Base-by-base conservation (phyloP, 2,329 filamentous ascomycete genomes). In the Sphaerostilbella broomeana region DNA sequence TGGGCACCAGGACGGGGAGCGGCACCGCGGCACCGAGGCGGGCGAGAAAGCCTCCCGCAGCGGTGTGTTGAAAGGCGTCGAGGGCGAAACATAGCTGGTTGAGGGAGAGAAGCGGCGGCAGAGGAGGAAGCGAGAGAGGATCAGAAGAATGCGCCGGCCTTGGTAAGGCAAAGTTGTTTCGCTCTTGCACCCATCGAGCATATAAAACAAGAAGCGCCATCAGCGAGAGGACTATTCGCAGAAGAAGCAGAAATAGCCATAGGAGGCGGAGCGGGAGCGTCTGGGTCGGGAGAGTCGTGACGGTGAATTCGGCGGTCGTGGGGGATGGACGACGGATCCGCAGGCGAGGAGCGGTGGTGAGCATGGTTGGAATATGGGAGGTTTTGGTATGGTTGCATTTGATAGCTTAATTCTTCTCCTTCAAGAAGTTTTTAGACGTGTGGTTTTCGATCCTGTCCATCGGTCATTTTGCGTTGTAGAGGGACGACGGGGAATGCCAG, bases 291-390 rank as follows among this genome's bases (percentile, higher is more conserved):
- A 79, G 77, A 42, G 89, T 95, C 24, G 89, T 92, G 40, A 95
- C 86, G 20, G 84, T 94, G 71, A 90, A 97, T 50, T 86, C 84
- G 58, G 86, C 81, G n/a, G 92, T 95, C 3, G 88, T 94, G 32
- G 86, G 82, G 17, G 92, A 89, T 35, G 86, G 84, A 16, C 79
- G 75, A 48, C 78, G 73, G 45, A 74, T 73, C 51, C 68, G 72
- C 35, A 86, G 76, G 50, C 73, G 73, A 8, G 78, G 75, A 1
- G 67, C 53, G 15, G 71, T 75, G 28, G 73, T 75, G 48, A 84
- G 70, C 81, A 86, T 85, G 35, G 49, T 57, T 33, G 5, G n/a
- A n/a, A n/a, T n/a, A n/a, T n/a, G n/a, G n/a, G n/a, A n/a, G n/a
- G n/a, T n/a, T n/a, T n/a, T n/a, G n/a, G n/a, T n/a, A n/a, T n/a